A percentile compares a stretch with the other conserved stretches of the same genome.
Evolutionary conservation across 805 yeast species (phyloP).

Genomic region (Hemisphaericaspora nanyangensis): DNA sequence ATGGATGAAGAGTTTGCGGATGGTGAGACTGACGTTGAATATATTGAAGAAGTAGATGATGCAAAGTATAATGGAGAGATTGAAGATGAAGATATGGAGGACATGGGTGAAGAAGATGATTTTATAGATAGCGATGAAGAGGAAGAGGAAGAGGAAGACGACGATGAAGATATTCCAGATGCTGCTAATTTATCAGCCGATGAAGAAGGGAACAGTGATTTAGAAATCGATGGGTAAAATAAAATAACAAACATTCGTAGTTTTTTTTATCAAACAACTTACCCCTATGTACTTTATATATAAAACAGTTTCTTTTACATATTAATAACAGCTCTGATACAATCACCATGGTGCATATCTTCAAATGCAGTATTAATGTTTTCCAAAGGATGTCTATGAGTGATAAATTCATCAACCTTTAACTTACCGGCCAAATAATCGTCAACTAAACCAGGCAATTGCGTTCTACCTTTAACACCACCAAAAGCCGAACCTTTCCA

Average conservation of each 20-base stretch:
- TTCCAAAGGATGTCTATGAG: slow-evolving; percentile 77
- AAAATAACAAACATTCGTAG: not conserved
- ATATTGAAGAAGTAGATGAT: slow-evolving; percentile 64
- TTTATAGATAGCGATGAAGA: slow-evolving; percentile 11
- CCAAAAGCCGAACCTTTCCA: slow-evolving; percentile 99
- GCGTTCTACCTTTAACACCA: slow-evolving; percentile 96
- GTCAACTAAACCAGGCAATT: slow-evolving; percentile 85
- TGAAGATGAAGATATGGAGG: slow-evolving; percentile 23
- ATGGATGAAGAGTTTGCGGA: slow-evolving; percentile 25
- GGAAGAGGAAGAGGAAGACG: slow-evolving; percentile 9
- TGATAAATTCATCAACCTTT: slow-evolving; percentile 89
- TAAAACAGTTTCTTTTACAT: slow-evolving; percentile 25
- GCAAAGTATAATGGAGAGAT: slow-evolving; percentile 23
- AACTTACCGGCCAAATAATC: slow-evolving; percentile 77
- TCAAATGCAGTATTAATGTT: slow-evolving; percentile 87
- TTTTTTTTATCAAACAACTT: too few relatives aligned
- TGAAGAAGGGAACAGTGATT: slow-evolving; percentile 19
- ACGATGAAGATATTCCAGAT: slow-evolving; percentile 7
- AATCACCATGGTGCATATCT: slow-evolving; percentile 90
- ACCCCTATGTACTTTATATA: too few relatives aligned
- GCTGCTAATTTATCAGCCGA: slow-evolving; percentile 13
- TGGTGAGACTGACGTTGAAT: slow-evolving; percentile 58
- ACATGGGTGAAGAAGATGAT: slow-evolving; percentile 14
- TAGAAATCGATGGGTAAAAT: slow-evolving; percentile 12
- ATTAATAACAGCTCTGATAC: slow-evolving; percentile 86